Percentiles rank a stretch among this genome's conserved stretches.
Evolutionary conservation across 306 rosid genomes (phyloP).

Genomic region (Begonia fuchsioides): DNA sequence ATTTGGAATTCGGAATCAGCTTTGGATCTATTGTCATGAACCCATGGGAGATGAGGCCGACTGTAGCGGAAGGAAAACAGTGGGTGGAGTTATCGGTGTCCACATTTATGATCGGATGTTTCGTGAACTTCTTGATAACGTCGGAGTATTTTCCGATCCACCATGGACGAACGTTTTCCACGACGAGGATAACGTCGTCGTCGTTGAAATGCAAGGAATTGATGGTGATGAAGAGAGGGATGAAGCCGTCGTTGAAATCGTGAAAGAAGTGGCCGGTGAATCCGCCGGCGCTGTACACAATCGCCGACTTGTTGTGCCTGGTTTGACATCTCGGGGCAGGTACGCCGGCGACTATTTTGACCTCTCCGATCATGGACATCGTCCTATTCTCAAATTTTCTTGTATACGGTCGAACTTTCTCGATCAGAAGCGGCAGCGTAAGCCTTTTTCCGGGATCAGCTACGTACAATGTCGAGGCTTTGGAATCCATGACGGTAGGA

Average conservation of each 20-base stretch:
- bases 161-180: constrained; percentile 14
- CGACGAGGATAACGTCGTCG: constrained; percentile 22
- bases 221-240: constrained; percentile 44
- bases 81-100: constrained; percentile 12
- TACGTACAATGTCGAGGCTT: constrained; percentile 15
- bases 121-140: constrained; percentile 13
- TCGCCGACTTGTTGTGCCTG: constrained; percentile 30
- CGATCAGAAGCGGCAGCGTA: not conserved
- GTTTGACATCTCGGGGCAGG: constrained; percentile 12
- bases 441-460: not conserved
- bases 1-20: constrained; percentile 21
- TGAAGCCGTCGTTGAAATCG: constrained; percentile 33
- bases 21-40: constrained; percentile 18
- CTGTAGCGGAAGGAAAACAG: constrained; percentile 21
- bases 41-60: constrained; percentile 38
- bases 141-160: constrained; percentile 30
- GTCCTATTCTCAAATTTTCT: constrained; percentile 19
- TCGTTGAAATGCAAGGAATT: constrained; percentile 8
- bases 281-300: constrained; percentile 34
- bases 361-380: constrained; percentile 15
- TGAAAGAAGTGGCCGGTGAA: constrained; percentile 43
- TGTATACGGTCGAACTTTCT: constrained; percentile 35
- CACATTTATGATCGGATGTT: constrained; percentile 12
- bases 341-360: constrained; percentile 22
- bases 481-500: constrained; percentile 20